Conservation (phyloP, 441 rosid species). For the Caryocar brasiliense region DNA sequence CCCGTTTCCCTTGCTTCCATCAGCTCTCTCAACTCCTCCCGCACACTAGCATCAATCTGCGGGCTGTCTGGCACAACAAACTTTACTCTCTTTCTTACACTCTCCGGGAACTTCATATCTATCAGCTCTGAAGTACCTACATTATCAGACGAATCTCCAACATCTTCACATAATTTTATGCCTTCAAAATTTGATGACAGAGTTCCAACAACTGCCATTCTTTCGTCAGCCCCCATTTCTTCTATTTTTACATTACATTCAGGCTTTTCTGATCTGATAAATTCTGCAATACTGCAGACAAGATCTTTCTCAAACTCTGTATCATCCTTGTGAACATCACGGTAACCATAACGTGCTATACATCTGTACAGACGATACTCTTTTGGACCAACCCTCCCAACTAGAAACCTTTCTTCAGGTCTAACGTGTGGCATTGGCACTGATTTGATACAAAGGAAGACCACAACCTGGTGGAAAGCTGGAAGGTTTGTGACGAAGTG, state of each 20-base stretch:
- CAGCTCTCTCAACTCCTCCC: constrained; percentile 61
- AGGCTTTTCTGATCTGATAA: constrained; percentile 50
- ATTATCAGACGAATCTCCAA: constrained; percentile 14
- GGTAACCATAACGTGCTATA: constrained; percentile 84
- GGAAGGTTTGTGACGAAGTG: constrained; percentile 89
- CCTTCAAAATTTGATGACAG: constrained; percentile 50
- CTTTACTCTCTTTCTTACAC: constrained; percentile 47
- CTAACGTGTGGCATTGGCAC: constrained; percentile 81
- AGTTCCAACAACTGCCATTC: constrained; percentile 61
- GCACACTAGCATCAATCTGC: constrained; percentile 29
- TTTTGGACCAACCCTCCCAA: constrained; percentile 79
- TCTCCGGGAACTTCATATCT: constrained; percentile 23
- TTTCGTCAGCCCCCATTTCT: constrained; percentile 27
- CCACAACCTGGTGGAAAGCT: constrained; percentile 80
- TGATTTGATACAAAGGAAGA: constrained; percentile 76
- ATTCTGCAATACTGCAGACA: constrained; percentile 61
- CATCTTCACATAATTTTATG: constrained; percentile 41
- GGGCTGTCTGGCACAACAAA: constrained; percentile 63
- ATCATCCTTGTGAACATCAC: constrained; percentile 65
- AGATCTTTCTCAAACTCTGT: constrained; percentile 71
- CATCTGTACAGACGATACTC: constrained; percentile 65
- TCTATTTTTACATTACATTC: constrained; percentile 18
- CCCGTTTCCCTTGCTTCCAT: constrained; percentile 85
- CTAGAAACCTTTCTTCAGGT: constrained; percentile 72
- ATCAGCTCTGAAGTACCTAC: constrained; percentile 24